Conservation (phyloP, 345 rosid genomes). For the Populus alba region DNA sequence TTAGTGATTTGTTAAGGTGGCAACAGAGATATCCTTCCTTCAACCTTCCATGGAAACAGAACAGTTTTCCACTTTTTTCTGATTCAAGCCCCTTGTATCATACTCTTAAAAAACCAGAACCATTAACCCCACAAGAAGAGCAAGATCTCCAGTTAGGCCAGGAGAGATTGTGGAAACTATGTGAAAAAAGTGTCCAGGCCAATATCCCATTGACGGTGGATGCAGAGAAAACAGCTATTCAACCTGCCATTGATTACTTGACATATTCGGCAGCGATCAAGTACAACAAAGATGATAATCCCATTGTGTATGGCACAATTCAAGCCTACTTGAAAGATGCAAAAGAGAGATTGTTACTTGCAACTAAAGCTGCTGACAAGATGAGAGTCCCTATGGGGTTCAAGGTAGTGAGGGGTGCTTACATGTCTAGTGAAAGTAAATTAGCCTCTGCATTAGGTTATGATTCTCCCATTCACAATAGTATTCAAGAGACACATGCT, state of each 20-base stretch:
- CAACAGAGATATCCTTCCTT: conserved; percentile 55
- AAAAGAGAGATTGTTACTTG: conserved; percentile 53
- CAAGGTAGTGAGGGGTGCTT: conserved; percentile 88
- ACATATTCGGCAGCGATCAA: conserved; percentile 54
- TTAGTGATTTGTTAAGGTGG: conserved; percentile 83
- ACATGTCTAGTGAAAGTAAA: conserved; percentile 64
- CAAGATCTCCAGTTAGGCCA: conserved; percentile 50
- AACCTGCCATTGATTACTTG: conserved; percentile 85
- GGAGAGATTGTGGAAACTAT: conserved; percentile 48
- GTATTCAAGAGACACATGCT: conserved; percentile 62
- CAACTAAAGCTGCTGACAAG: conserved; percentile 49
- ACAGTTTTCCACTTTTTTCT: conserved; percentile 61
- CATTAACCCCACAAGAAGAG: conserved; percentile 59
- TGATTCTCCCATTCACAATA: conserved; percentile 73
- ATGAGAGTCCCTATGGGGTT: conserved; percentile 64
- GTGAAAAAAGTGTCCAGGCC: conserved; percentile 51
- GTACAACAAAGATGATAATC: conserved; percentile 46
- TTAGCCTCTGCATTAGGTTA: conserved; percentile 63
- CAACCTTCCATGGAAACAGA: conserved; percentile 71
- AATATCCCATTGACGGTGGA: conserved; percentile 56
- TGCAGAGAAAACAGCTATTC: conserved; percentile 77
- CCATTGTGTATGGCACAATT: conserved; percentile 63
- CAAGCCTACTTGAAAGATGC: conserved; percentile 88
- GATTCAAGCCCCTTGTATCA: conserved; percentile 70
- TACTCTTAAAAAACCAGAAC: conserved; percentile 60